Base-by-base conservation (phyloP, 2,329 filamentous ascomycete species). In the Diaporthe citrichinensis region DNA sequence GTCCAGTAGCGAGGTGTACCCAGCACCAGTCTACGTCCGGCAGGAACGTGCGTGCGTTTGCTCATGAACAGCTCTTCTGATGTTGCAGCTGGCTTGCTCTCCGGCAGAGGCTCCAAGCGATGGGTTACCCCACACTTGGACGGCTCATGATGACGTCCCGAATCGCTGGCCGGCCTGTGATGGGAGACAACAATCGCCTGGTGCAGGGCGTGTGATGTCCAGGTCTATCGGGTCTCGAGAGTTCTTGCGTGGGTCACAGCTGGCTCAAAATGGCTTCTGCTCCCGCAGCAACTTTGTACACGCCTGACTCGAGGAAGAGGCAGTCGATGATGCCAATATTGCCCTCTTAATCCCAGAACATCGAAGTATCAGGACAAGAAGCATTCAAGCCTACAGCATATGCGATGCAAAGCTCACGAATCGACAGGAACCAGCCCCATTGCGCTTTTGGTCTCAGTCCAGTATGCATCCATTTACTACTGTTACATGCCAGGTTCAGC, bases 401-500 rank as follows among this genome's bases (percentile, higher is more conserved):
- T 41, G 36, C 36, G 36, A 25, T 41, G 36, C 41, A 61, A 12
- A 61, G n/a, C 36, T 61, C 34, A 41, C 23, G 4, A 7, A 1
- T 39, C 36, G 39, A 31, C n/a, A 25, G 23, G 12, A 5, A 41
- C 0, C 36, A 15, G 23, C 23, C 23, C 23, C 34, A 3, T 9
- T 8, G 2, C 20, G 15, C 28, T 6, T 28, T 69, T 4, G 5
- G 10, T n/a, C 49, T 20, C 46, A 12, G 14, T 55, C 25, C 49
- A 68, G n/a, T 23, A 55, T 55, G 28, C n/a, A 41, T 41, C 25
- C 34, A 55, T 69, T 55, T 41, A 14, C 65, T 28, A 69, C 65
- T 69, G 3, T 36, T 55, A 69, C 65, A 69, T 55, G 65, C 65
- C 17, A 69, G 65, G 65, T 31, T 39, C 5, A 20, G 34, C 65